Base-by-base conservation (phyloP, 2,329 filamentous ascomycete species). In the Periconia sp. region DNA sequence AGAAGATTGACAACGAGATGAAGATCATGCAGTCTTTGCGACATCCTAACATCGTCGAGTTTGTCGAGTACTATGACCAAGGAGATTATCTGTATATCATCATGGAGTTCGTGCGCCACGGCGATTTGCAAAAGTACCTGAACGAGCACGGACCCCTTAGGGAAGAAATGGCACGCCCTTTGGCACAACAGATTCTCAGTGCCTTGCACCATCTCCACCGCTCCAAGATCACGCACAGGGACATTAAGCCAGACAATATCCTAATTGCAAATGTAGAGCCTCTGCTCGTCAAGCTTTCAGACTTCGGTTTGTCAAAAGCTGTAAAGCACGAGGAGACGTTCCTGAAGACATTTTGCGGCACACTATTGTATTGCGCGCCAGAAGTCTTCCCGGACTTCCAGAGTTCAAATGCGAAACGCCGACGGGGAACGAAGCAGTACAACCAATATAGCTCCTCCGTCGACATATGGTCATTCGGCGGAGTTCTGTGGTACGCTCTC, bases 241-340 rank as follows among this genome's bases (percentile, higher is more conserved):
- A 99, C 69, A 91, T 99, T 63, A 99, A 99, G 66, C 94, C 94
- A 0, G 94, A 99, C 75, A 99, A 99, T 62, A 96, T 99, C 48
- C 78, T 99, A 28, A 88, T 97, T 54, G 78, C 85, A 9, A 86
- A 84, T 1, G 67, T 83, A 8, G 76, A 86, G 5, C 91, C 92
- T 0, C 82, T 96, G 35, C 78, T 82, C 11, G 87, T 97, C 57
- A 97, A 99, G 70, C 77, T 99, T 11, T 96, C 94, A 0, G 94
- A 99, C 66, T 99, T 99, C 73, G 94, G 94, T 40, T 74, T 99
- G 4, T 97, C 94, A 2, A 99, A 99, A 67, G 92, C 95, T 68
- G 86, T 96, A 32, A 87, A 91, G 49, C 89, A 89, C 53, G 85
- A 91, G 49, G 87, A 95, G 59, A 96, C 92, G 0, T 96, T 96